Conservation (phyloP, 192 early-diverging fungal genomes). For the Backusella luteola region DNA sequence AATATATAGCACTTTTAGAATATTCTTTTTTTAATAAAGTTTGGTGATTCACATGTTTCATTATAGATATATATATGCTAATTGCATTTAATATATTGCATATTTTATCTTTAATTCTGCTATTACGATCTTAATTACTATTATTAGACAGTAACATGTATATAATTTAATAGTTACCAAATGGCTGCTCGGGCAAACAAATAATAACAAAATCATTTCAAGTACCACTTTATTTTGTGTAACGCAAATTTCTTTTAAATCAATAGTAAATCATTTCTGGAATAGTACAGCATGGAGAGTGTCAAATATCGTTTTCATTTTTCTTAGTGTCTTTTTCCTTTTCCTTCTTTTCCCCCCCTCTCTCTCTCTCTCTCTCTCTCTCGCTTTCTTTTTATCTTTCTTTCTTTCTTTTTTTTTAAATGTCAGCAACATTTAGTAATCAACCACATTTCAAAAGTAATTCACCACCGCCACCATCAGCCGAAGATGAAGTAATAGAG, state of each 20-base stretch:
- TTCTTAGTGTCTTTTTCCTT: neutral
- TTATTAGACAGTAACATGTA: neutral
- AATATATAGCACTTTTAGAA: neutral
- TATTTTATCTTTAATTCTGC: neutral
- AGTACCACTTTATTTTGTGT: neutral
- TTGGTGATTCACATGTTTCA: neutral
- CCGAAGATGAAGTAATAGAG: neutral
- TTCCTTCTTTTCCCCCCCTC: neutral
- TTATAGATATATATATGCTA: neutral
- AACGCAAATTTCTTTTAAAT: neutral
- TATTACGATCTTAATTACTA: neutral
- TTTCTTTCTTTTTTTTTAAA: neutral
- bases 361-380: neutral
- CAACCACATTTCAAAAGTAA: neutral
- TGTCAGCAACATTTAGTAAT: neutral
- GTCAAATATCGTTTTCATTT: neutral
- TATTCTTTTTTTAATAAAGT: neutral
- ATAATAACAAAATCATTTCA: neutral
- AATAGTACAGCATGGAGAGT: neutral
- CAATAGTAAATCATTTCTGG: slow-evolving; percentile 6
- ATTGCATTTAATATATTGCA: neutral
- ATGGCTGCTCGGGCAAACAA: neutral
- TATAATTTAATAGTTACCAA: neutral
- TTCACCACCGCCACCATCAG: neutral
- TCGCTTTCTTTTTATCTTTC: neutral